Evolutionary conservation across 805 yeast genomes (phyloP).

Genomic region (Candida sphagnicola): DNA sequence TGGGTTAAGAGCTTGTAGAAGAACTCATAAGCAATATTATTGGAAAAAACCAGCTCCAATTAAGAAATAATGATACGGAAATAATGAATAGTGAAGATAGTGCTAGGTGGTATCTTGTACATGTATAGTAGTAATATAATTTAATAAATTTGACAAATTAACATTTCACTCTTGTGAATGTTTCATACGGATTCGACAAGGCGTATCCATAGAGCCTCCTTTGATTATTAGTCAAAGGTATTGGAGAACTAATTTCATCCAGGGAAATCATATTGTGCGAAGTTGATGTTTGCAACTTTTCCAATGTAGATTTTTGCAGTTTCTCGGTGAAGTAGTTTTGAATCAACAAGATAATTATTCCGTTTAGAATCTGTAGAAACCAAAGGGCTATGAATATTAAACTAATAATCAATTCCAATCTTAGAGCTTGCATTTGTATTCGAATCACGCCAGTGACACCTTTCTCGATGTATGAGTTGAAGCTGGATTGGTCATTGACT

Average conservation of each 20-base stretch:
- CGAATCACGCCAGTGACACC: slow-evolving; percentile 22
- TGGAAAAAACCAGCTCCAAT: slow-evolving; percentile 61
- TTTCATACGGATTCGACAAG: slow-evolving; percentile 11
- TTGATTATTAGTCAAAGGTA: slow-evolving; percentile 22
- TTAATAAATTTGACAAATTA: neutral
- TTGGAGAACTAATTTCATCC: slow-evolving; percentile 21
- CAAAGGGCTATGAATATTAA: slow-evolving; percentile 44
- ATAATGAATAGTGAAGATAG: slow-evolving; percentile 1
- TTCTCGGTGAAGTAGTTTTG: neutral
- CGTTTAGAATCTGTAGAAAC: slow-evolving; percentile 43
- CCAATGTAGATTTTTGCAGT: neutral
- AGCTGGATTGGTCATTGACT: slow-evolving; percentile 2
- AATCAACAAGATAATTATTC: slow-evolving; percentile 13
- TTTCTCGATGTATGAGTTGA: slow-evolving; percentile 12
- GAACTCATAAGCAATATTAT: slow-evolving; percentile 85
- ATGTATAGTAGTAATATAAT: neutral
- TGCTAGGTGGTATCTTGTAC: neutral
- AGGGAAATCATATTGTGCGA: neutral
- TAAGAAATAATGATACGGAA: slow-evolving; percentile 22
- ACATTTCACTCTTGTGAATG: neutral
- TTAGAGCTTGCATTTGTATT: slow-evolving; percentile 31
- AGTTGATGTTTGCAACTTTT: neutral
- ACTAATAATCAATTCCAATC: slow-evolving; percentile 46
- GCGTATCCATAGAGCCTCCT: slow-evolving; percentile 24
- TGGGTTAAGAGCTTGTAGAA: slow-evolving; percentile 81